phyloP scores from a whole-genome alignment of 2,329 filamentous ascomycete species.

The Penicillium sp. region DNA sequence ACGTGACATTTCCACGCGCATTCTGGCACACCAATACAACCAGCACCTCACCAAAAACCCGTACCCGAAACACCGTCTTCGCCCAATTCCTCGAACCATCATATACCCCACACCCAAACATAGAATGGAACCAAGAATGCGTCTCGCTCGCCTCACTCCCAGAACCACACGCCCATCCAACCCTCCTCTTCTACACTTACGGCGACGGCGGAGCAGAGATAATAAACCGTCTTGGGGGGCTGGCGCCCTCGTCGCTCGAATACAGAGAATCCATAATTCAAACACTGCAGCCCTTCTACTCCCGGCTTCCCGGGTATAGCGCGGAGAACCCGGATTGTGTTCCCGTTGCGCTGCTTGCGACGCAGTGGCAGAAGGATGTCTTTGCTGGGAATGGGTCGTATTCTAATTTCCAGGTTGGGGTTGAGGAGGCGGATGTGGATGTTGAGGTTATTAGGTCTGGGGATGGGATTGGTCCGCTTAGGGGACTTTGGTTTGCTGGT shows the following conservation, averaged over 20 bases:
- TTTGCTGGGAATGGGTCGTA: constrained; percentile 81
- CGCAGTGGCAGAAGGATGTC: constrained; percentile 74
- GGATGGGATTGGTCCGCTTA: constrained; percentile 48
- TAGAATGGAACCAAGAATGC: constrained; percentile 70
- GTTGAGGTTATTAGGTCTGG: constrained; percentile 59
- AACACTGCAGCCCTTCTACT: constrained; percentile 77
- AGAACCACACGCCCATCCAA: constrained; percentile 63
- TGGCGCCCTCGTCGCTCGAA: constrained; percentile 42
- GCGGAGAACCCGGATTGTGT: constrained; percentile 54
- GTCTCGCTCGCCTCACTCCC: constrained; percentile 72
- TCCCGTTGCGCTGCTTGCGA: constrained; percentile 64
- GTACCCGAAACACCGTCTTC: constrained; percentile 53
- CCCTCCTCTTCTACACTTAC: constrained; percentile 71
- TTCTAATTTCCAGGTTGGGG: constrained; percentile 76
- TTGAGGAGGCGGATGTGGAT: constrained; percentile 68
- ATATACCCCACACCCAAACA: constrained; percentile 61
- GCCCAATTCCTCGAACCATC: constrained; percentile 70
- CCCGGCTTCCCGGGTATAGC: constrained; percentile 67
- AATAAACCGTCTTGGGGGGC: constrained; percentile 32
- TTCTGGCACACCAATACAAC: constrained; percentile 63
- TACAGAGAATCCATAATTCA: constrained; percentile 56
- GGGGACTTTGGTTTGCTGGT: constrained; percentile 79
- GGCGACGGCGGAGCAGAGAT: constrained; percentile 43
- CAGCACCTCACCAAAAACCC: not conserved
- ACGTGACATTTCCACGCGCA: constrained; percentile 67